phyloP scores from a whole-genome alignment of 2,329 filamentous ascomycete genomes.

The Stemphylium beticola region DNA sequence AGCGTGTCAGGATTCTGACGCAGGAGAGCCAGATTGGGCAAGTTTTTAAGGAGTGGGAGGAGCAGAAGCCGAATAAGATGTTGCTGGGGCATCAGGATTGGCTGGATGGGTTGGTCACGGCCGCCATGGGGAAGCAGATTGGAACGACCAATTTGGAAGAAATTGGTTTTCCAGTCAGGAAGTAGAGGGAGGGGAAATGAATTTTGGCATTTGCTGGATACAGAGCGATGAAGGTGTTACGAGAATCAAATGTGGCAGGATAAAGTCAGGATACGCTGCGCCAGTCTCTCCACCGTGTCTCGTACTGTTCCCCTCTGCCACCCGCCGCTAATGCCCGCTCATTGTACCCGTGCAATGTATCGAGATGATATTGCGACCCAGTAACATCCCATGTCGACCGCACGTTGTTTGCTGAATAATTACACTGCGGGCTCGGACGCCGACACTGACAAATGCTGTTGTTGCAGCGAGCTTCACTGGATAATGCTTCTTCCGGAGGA shows the following conservation, averaged over 20 bases:
- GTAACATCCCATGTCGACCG: neutral
- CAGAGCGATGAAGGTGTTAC: too few species aligned
- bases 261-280: too few species aligned
- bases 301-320: too few species aligned
- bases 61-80: constrained; percentile 44
- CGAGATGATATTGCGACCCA: neutral
- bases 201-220: too few species aligned
- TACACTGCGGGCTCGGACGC: neutral
- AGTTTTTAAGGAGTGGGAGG: constrained; percentile 33
- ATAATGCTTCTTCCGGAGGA: neutral
- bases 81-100: constrained; percentile 48
- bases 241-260: too few species aligned
- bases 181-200: neutral
- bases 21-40: constrained; percentile 46
- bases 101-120: constrained; percentile 43
- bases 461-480: neutral
- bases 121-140: constrained; percentile 25
- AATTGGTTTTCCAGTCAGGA: constrained; percentile 14
- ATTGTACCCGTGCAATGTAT: neutral
- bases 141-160: constrained; percentile 29
- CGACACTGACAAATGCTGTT: neutral
- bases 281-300: too few species aligned
- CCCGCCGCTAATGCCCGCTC: neutral
- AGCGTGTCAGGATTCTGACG: constrained; percentile 43
- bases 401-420: neutral